Base-by-base conservation (phyloP, 2,329 filamentous ascomycete genomes). In the Ophiocordyceps unilateralis region DNA sequence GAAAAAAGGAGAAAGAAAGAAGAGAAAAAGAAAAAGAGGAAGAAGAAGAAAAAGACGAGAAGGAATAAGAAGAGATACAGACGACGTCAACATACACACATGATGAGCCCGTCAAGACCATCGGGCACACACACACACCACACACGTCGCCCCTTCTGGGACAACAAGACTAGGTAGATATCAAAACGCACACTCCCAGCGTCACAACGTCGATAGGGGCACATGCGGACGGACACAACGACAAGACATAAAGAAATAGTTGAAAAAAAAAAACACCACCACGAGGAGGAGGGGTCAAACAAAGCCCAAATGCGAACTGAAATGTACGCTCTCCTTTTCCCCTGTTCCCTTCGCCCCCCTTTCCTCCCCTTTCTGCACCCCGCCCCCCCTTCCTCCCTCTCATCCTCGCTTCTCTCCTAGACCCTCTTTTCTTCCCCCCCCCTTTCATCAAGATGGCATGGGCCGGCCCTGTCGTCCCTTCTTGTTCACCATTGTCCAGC, bases 201-300 rank as follows among this genome's bases (percentile, higher is more conserved):
- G n/a, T n/a, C n/a, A n/a, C n/a, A n/a, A n/a, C n/a, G n/a, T n/a
- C n/a, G n/a, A n/a, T n/a, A 39, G 19, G 38, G n/a, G 19, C 17
- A 23, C 49, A 69, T 5, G 32, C 73, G 2, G 81, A 76, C 41
- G 69, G 93, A 2, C 70, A 77, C 1, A 72, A 76, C 14, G 78
- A 77, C 4, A 14, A 14, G 10, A n/a, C 5, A 15, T 6, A 36
- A n/a, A 19, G 6, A 20, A 4, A 5, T 20, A 14, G 32, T n/a
- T 9, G 7, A 3, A n/a, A 14, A 8, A n/a, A 15, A 36, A 36
- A 26, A 9, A 24, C 6, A 24, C 23, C 5, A 26, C 24, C 3
- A 26, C 24, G 24, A 26, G 9, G 24, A 10, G 12, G 24, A 12
- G 24, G 24, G 9, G 24, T 8, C 24, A 10, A 8, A 5, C 24